Base-by-base conservation (phyloP, 1,139 yeast genomes). In the Tardiomyces digboiensis region DNA sequence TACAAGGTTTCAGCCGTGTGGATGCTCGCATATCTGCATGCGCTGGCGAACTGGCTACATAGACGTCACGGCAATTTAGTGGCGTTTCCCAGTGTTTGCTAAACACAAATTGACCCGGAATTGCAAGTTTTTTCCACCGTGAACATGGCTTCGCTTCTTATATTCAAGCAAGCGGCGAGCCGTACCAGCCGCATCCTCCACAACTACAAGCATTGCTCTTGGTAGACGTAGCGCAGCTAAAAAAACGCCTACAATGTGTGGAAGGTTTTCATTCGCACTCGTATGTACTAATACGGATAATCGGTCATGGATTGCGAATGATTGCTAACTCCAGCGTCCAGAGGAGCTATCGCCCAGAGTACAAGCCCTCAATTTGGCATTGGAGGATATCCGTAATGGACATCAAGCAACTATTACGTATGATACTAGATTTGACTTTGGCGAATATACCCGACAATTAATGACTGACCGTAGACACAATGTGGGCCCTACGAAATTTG, bases 401-500 rank as follows among this genome's bases (percentile, higher is more conserved):
- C 44, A 48, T 18, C 59, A 55, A 38, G 45, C 53, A 3, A 52
- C 52, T 5, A 50, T 55, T 21, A 44, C 50, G 47, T 51, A 26
- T 19, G 44, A 22, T 12, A 23, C 21, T 18, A 43, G 14, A 18
- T 33, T 18, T 19, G 18, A 10, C 40, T n/a, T 10, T 2, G 19
- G 21, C 18, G 2, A 2, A n/a, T 38, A 6, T 40, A 20, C 19
- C 10, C 8, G n/a, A n/a, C 16, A 8, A 16, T 3, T 8, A 26
- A 4, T 3, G 10, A 8, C 33, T 26, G 16, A 26, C 33, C 12
- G 33, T 16, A 42, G 55, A 10, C 72, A 69, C 49, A 78, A 78
- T 51, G 64, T 78, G 2, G 72, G 74, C 0, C 85, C 84, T 0
- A 75, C 78, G 1, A 58, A 65, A 22, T 50, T 48, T 23, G 73